These are phyloP conservation scores for Raphanus raphanistrum DNA, from an alignment of 345 rosid species.

Conservation along the genomic window DNA sequence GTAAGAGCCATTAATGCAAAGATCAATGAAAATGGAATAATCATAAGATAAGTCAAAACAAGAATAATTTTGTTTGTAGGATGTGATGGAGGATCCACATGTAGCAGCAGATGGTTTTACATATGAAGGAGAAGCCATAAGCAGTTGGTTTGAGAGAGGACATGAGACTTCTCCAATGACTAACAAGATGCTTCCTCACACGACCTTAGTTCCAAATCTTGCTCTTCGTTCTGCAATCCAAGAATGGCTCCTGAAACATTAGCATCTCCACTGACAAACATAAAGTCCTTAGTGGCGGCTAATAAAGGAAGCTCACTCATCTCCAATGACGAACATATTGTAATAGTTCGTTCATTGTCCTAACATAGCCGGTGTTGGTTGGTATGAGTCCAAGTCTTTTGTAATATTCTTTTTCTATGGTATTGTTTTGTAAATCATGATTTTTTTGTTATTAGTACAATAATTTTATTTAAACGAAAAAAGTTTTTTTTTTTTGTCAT, in stretches of 20 bases:
- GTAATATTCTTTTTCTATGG: not conserved
- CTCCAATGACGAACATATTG: not conserved
- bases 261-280: not conserved
- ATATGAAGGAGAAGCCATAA: constrained; percentile 65
- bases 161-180: constrained; percentile 72
- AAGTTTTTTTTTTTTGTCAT: too few relatives aligned
- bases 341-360: not conserved
- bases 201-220: constrained; percentile 46
- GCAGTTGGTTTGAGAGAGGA: constrained; percentile 61
- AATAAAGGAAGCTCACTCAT: too few relatives aligned
- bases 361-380: not conserved
- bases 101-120: constrained; percentile 76
- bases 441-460: too few relatives aligned
- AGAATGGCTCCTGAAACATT: constrained; percentile 46
- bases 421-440: not conserved
- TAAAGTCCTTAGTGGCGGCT: too few relatives aligned
- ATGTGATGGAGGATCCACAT: constrained; percentile 73
- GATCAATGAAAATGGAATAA: not conserved
- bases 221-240: constrained; percentile 52
- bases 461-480: too few relatives aligned
- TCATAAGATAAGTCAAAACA: not conserved
- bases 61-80: constrained; percentile 42
- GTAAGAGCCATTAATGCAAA: constrained; percentile 30
- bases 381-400: not conserved
- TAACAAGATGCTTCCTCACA: constrained; percentile 41